Conservation (phyloP, 345 rosid species). For the Hypericum androsaemum region DNA sequence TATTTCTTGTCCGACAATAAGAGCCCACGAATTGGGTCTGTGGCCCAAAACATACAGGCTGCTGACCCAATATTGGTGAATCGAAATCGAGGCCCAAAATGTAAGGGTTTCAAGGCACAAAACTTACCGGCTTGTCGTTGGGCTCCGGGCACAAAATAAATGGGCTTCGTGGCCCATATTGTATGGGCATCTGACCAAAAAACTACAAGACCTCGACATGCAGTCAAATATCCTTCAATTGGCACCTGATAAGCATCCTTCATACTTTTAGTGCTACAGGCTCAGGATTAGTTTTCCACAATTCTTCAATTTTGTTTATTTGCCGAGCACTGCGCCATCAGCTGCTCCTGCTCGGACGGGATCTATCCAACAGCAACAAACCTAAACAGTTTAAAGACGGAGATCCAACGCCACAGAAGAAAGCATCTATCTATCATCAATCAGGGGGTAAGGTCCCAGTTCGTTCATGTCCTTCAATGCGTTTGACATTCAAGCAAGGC, state of each 20-base stretch:
- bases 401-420: conserved; percentile 79
- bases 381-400: background rate
- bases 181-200: no score
- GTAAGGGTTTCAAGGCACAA: no score
- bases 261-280: conserved; percentile 86
- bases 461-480: conserved; percentile 99
- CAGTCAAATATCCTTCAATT: background rate
- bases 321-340: conserved; percentile 97
- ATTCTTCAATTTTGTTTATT: conserved; percentile 96
- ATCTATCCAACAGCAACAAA: conserved; percentile 35
- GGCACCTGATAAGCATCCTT: conserved; percentile 98
- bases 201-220: no score
- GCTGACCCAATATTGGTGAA: no score
- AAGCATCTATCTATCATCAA: conserved; percentile 99
- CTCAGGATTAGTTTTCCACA: conserved; percentile 97
- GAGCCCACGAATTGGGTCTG: no score
- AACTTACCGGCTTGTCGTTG: no score
- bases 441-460: conserved; percentile 96
- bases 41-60: no score
- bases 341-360: conserved; percentile 97
- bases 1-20: no score
- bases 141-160: no score
- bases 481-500: conserved; percentile 93
- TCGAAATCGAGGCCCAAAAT: no score
- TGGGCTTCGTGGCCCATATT: no score